Base-by-base conservation (phyloP, 345 rosid genomes). In the Melaleuca quinquenervia region DNA sequence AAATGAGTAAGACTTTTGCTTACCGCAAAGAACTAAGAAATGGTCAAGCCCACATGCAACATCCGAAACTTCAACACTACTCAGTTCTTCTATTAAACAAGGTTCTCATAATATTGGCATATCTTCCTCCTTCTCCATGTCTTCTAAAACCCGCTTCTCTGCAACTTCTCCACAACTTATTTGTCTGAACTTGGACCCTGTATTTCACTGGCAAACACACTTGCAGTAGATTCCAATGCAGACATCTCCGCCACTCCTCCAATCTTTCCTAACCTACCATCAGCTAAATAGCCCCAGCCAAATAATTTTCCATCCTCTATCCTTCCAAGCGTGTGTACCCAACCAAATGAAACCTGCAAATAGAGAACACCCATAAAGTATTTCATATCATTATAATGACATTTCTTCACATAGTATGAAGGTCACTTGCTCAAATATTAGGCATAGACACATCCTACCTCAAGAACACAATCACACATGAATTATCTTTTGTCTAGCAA, bases 261-360 rank as follows among this genome's bases (percentile, higher is more conserved):
- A 0, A 92, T 89, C 87, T 90, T 94, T 80, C 99, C 99, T 53
- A 96, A 85, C 89, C 97, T 88, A 75, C 98, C 98, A 91, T 97
- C 98, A 50, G 99, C 98, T 44, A 90, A 93, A 90, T 95, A 96
- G 88, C 98, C 99, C 99, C 99, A 97, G 21, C 96, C 98, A 84
- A 92, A 97, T 86, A 96, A 89, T 55, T 91, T 94, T 44, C 96
- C 97, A 60, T 95, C 98, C 49, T 89, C 88, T 44, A 95, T 91
- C 87, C 74, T 90, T 9, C 97, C 99, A 87, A 96, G 95, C 7
- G 94, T 94, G 50, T 97, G 99, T 5, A 98, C 98, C 99, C 99
- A 95, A 55, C 99, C 99, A 86, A 95, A 95, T 3, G 99, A 94
- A 50, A 94, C 97, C 99, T 97, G 88, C 85, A 89, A 85, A 83